A percentile compares a stretch with the other conserved stretches of the same genome.
Evolutionary conservation across 2,329 filamentous ascomycete species (phyloP).

Genomic region (Neonectria faginata): DNA sequence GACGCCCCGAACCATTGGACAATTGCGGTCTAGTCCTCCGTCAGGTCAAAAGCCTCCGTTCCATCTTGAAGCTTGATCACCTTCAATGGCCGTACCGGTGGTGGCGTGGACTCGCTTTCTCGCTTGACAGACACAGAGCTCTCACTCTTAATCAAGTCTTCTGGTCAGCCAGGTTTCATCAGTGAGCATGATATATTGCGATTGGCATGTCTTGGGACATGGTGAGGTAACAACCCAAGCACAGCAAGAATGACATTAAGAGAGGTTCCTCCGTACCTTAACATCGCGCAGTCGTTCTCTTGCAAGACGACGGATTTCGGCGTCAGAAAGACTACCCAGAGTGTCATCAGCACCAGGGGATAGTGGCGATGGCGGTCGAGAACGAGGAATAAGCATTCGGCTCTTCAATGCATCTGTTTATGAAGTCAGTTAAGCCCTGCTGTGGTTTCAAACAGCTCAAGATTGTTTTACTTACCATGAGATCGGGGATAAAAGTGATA

Average conservation of each 20-base stretch:
- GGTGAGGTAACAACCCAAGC: not conserved
- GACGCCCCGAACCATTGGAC: not conserved
- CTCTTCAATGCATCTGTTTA: slow-evolving; percentile 36
- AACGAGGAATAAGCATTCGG: slow-evolving; percentile 40
- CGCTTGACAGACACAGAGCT: slow-evolving; percentile 22
- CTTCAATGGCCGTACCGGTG: slow-evolving; percentile 19
- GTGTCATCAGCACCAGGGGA: not conserved
- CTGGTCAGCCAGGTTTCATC: not conserved
- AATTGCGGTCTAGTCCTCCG: slow-evolving; percentile 8
- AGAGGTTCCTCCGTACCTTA: slow-evolving; percentile 22
- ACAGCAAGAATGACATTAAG: not conserved
- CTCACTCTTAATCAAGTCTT: slow-evolving; percentile 9
- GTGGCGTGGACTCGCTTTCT: not conserved
- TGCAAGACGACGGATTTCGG: slow-evolving; percentile 38
- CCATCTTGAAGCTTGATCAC: slow-evolving; percentile 30
- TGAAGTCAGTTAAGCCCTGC: not conserved
- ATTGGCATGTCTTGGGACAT: not conserved
- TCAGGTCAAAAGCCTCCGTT: slow-evolving; percentile 33
- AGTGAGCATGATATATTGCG: not conserved
- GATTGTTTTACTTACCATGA: slow-evolving; percentile 24
- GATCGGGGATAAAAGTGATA: slow-evolving; percentile 43
- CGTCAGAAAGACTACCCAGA: slow-evolving; percentile 24
- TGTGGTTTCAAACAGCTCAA: too few species aligned
- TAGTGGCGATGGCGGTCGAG: slow-evolving; percentile 20
- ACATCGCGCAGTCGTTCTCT: slow-evolving; percentile 32